These are phyloP conservation scores for Westerdykella aurantiaca DNA, from an alignment of 2,329 filamentous ascomycete genomes.

Conservation along the genomic window DNA sequence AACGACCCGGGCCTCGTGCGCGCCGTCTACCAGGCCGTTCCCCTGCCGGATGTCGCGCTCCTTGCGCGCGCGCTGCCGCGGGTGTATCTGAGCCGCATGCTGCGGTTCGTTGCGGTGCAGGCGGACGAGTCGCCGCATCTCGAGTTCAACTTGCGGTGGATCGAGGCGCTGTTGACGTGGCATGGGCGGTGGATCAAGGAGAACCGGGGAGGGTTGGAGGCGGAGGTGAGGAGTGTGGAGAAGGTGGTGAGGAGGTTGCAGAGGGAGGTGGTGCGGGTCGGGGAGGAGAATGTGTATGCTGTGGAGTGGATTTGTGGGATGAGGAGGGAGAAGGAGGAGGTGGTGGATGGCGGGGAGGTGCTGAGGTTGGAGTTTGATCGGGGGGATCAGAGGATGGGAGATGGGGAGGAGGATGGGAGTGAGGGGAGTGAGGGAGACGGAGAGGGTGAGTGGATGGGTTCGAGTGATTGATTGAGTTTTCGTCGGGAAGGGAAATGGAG, in stretches of 20 bases:
- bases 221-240: constrained; percentile 77
- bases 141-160: constrained; percentile 92
- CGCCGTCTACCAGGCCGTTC: constrained; percentile 78
- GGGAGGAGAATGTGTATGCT: constrained; percentile 83
- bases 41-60: constrained; percentile 66
- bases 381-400: constrained; percentile 33
- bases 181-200: constrained; percentile 84
- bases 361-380: constrained; percentile 30
- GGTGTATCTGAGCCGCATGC: constrained; percentile 77
- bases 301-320: constrained; percentile 72
- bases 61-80: constrained; percentile 73
- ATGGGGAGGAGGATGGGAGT: constrained; percentile 22
- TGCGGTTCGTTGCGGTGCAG: constrained; percentile 82
- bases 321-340: constrained; percentile 32
- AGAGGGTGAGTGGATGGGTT: constrained; percentile 50
- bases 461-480: constrained; percentile 26
- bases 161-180: constrained; percentile 70
- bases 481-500: no score
- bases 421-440: constrained; percentile 38
- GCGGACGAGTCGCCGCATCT: constrained; percentile 88
- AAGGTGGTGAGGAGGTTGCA: constrained; percentile 75
- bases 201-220: constrained; percentile 69
- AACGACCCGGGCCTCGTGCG: constrained; percentile 79
- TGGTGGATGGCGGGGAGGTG: constrained; percentile 9
- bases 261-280: constrained; percentile 73